Base-by-base conservation (phyloP, 768 basidiomycete genomes). In the Leccinum boreale region DNA sequence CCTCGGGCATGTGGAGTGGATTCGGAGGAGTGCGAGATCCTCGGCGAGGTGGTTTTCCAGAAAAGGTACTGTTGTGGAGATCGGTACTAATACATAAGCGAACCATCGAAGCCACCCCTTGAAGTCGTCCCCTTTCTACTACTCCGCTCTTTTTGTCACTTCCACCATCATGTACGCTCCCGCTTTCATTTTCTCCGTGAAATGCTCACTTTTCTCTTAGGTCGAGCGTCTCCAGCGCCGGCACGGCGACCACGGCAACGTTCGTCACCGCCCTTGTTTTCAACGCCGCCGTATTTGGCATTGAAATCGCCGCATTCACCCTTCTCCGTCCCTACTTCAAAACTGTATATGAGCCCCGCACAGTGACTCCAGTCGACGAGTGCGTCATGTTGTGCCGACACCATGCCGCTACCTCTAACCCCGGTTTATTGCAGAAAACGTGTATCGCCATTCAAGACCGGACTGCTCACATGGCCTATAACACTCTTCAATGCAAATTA, bases 211-310 rank as follows among this genome's bases (percentile, higher is more conserved):
- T 3, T 56, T 52, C 1, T 17, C 28, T 10, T 35, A 81, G 79
- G 79, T 76, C 81, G 4, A 61, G 70, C 62, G 67, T 77, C 46
- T 48, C 57, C 46, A 77, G 14, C 36, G 81, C 87, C 3, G 70
- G 70, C 36, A 78, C 79, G 54, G 86, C 91, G 57, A 89, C 92
- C 29, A 91, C 90, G 0, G 63, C 78, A 45, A 86, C 90, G 10
- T 98, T 98, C 70, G 71, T 89, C 45, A 89, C 95, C 6, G 90
- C 96, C 3, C 81, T 98, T 47, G 83, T 85, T 17, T 86, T 94
- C 78, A 98, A 98, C 69, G 79, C 77, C 0, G 80, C 80, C 36
- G 84, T 92, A 23, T 90, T 91, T 61, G 86, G 75, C 9, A 79
- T 74, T 6, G 89, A 95, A 73, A 70, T 98, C 52, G 78, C 67